Evolutionary conservation across 495 filamentous ascomycete species (phyloP), one percentile per base, ranked within the genome.

Genomic region (Paragyromitra xinjiangensis): DNA sequence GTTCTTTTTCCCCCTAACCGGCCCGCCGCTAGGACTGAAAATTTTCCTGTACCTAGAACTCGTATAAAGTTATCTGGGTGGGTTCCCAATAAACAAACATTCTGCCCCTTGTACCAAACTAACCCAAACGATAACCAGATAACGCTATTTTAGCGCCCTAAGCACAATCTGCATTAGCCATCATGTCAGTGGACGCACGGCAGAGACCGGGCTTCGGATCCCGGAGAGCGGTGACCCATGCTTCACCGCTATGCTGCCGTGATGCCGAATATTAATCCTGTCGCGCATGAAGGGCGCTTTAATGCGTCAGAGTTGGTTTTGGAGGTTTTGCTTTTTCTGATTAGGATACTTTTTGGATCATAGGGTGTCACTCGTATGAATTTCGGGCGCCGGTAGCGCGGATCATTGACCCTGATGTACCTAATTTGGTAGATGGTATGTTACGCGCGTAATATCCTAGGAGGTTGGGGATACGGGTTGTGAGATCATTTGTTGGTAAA

Each of bases 11-110:
- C 19, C 19, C 26, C 26, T 1, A 11, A 34, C 19, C 51, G 8
- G 26, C 4, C 12, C 24, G 12, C 6, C 6, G 34, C 12, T 37
- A n/a, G 29, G 29, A 26, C 53, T 8, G 7, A 6, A 39, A 37
- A n/a, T 39, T 39, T 61, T 34, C 29, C 29, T 61, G 58, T 61
- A 39, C 29, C 26, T 56, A 56, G 53, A 56, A 26, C 24, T 26
- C 24, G 22, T 11, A 26, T 26, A 26, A 56, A 16, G 29, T 34
- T 34, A 51, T 51, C 16, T 16, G 48, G 16, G 16, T 16, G n/a
- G 48, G 14, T 16, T 16, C 45, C 42, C 42, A 34, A 34, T 2
- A 34, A 34, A 34, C 29, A 34, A 34, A 34, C 29, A 34, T 34
- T 34, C 29, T 34, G 29, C 29, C 29, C 29, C 29, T 34, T 34